Evolutionary conservation across 2,329 filamentous ascomycete genomes (phyloP), one percentile per base, ranked within the genome.

Genomic region (Clonostachys rhizophaga): DNA sequence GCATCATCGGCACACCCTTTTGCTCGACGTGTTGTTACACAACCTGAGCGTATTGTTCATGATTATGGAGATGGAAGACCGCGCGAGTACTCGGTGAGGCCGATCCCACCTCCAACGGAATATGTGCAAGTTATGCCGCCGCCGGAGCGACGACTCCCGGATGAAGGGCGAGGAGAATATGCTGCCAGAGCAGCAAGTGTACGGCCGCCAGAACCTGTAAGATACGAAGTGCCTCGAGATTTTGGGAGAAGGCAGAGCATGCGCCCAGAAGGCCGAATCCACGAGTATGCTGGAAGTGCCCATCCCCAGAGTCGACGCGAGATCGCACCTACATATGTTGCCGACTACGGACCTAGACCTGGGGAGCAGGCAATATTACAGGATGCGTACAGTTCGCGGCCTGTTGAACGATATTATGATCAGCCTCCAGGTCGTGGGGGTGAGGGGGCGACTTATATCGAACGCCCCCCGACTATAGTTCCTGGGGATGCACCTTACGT

Each of bases 1-100:
- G 56, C 72, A 2, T 72, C 83, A 5, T 79, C 83, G 4, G 58
- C 71, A 9, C 75, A 67, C 58, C 65, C 65, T 42, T 62, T 69
- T n/a, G 69, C 75, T 10, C 70, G 81, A 50, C 74, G 81, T 40
- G 72, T 84, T 40, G 67, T 88, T 18, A 83, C 83, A 11, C 79
- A 85, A 50, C 77, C 82, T 3, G 84, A 87, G 50, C 79, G 73
- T 44, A 57, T 71, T 24, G 58, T 75, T 8, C 75, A 80, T 44
- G 64, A 69, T 34, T 75, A 78, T 51, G 73, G 79, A 50, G 66
- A 72, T 30, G 81, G 79, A 50, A 74, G 76, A 14, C 75, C 78
- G 52, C 69, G 79, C 47, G 83, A 86, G 53, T 79, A 81, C 53
- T 76, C 80, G 5, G 64, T 66, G 52, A 78, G 73, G 36, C 78